Evolutionary conservation across 1,284 basidiomycete species (phyloP), one percentile per base, ranked within the genome.

Genomic region (Leccinum laetum): DNA sequence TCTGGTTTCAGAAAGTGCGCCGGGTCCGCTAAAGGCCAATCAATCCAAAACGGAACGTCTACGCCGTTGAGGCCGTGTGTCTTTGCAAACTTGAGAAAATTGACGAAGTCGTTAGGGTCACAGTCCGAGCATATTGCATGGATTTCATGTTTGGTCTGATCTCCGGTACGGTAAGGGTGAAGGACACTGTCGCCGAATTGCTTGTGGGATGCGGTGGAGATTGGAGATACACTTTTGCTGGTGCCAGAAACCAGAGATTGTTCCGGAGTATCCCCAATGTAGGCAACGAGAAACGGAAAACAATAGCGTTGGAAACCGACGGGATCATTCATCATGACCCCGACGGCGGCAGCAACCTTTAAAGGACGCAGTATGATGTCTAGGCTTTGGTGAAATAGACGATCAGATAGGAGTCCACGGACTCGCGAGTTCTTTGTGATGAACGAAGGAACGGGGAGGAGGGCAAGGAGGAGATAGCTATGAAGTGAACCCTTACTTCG

Each of bases 401-500:
- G 44, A 46, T 46, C 44, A 8, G 44, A 46, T 46, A 46, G 9
- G 9, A 46, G 44, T 5, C 16, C 8, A 9, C n/a, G 44, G 14
- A 46, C 44, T 9, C n/a, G 44, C 6, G 44, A n/a, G n/a, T n/a
- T 46, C 44, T 46, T 46, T 7, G n/a, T 10, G 44, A 46, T 46
- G 44, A 46, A 46, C 4, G 44, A 46, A 46, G 44, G 44, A 46
- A 46, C 44, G 13, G n/a, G 44, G 44, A 46, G 44, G 9, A 46
- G 44, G 16, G 44, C 44, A 10, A 46, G 44, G 9, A 46, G 44
- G n/a, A 46, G 44, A n/a, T 46, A 7, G 8, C 8, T 46, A 46
- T 76, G 69, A 35, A 72, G 59, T 10, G 26, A 56, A 7, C 10
- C 26, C 10, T 56, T 29, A 26, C 26, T 56, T 16, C 16, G 26